These are phyloP conservation scores for Tremella yokohamensis DNA, from an alignment of 768 basidiomycete species.

Conservation along the genomic window DNA sequence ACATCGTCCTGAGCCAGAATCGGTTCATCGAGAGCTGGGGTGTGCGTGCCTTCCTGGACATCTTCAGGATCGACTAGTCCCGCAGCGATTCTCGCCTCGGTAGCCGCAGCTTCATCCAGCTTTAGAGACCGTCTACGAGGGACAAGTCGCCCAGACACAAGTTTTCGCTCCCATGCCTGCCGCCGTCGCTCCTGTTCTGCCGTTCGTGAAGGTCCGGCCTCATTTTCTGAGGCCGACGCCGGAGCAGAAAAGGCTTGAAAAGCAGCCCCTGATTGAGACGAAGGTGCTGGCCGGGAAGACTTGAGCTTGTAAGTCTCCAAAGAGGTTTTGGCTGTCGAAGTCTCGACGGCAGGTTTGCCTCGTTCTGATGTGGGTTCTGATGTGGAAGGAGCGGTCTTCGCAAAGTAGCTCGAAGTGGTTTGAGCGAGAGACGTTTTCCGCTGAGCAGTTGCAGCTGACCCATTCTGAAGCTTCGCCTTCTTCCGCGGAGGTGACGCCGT, in stretches of 20 bases:
- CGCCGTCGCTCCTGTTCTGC: slow-evolving; percentile 26
- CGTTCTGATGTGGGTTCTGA: neutral
- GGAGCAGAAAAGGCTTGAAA: slow-evolving; percentile 14
- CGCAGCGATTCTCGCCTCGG: slow-evolving; percentile 25
- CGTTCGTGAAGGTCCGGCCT: slow-evolving; percentile 10
- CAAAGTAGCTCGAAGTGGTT: slow-evolving; percentile 22
- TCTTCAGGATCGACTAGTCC: slow-evolving; percentile 16
- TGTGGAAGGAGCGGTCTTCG: slow-evolving; percentile 8
- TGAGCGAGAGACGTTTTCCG: slow-evolving; percentile 3
- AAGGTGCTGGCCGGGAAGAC: slow-evolving; percentile 12
- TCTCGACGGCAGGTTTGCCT: neutral
- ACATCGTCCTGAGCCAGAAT: slow-evolving; percentile 10
- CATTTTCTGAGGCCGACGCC: neutral
- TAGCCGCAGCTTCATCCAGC: slow-evolving; percentile 46
- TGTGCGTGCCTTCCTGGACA: slow-evolving; percentile 12
- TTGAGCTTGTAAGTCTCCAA: slow-evolving; percentile 8
- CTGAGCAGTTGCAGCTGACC: neutral
- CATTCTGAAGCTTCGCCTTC: slow-evolving; percentile 16
- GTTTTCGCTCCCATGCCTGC: slow-evolving; percentile 33
- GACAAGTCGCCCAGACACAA: slow-evolving; percentile 31
- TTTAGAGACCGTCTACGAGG: slow-evolving; percentile 40
- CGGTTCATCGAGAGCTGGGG: slow-evolving; percentile 14
- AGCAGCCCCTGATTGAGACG: slow-evolving; percentile 30
- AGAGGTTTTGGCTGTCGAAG: neutral
- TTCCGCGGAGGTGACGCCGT: slow-evolving; percentile 28